Percentiles rank a stretch among this genome's conserved stretches.
phyloP scores from a whole-genome alignment of 495 filamentous ascomycete species.

The Podospora australis region DNA sequence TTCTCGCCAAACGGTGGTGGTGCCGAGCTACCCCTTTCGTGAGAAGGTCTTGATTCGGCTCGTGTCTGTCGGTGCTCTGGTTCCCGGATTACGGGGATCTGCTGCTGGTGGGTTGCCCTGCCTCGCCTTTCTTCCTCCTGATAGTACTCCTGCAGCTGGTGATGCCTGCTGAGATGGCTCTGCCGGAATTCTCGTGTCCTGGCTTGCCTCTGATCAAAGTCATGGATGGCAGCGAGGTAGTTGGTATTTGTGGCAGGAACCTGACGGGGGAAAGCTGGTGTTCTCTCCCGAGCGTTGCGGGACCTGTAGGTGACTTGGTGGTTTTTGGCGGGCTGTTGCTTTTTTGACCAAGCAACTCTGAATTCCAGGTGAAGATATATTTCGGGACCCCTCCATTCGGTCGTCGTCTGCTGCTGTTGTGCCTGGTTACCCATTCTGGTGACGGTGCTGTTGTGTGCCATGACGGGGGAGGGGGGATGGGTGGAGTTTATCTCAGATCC shows the following conservation, averaged over 20 bases:
- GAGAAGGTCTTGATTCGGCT: slow-evolving; percentile 24
- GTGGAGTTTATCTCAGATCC: too few relatives aligned
- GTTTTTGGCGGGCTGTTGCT: slow-evolving; percentile 29
- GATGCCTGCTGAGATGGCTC: slow-evolving; percentile 8
- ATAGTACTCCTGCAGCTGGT: slow-evolving; percentile 31
- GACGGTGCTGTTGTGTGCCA: slow-evolving; percentile 10
- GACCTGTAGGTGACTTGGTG: slow-evolving; percentile 42
- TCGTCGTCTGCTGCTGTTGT: slow-evolving; percentile 9
- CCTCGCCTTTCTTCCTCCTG: slow-evolving; percentile 11
- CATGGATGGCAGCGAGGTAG: slow-evolving; percentile 30
- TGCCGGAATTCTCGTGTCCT: slow-evolving; percentile 15
- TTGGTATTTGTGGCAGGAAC: slow-evolving; percentile 37
- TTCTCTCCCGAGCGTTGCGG: slow-evolving; percentile 31
- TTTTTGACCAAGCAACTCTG: slow-evolving; percentile 38
- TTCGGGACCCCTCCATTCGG: slow-evolving; percentile 29
- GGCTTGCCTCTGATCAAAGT: slow-evolving; percentile 25
- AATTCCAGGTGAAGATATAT: slow-evolving; percentile 42
- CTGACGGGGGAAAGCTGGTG: slow-evolving; percentile 36
- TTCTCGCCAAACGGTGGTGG: slow-evolving; percentile 39
- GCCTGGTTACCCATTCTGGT: slow-evolving; percentile 26
- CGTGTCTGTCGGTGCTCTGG: slow-evolving; percentile 17
- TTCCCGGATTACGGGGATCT: slow-evolving; percentile 19
- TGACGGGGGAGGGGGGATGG: not conserved
- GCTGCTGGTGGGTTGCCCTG: slow-evolving; percentile 9
- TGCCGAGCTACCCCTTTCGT: slow-evolving; percentile 39